Evolutionary conservation across 2,329 filamentous ascomycete genomes (phyloP), one percentile per base, ranked within the genome.

Genomic region (Pezicula rhizophila): DNA sequence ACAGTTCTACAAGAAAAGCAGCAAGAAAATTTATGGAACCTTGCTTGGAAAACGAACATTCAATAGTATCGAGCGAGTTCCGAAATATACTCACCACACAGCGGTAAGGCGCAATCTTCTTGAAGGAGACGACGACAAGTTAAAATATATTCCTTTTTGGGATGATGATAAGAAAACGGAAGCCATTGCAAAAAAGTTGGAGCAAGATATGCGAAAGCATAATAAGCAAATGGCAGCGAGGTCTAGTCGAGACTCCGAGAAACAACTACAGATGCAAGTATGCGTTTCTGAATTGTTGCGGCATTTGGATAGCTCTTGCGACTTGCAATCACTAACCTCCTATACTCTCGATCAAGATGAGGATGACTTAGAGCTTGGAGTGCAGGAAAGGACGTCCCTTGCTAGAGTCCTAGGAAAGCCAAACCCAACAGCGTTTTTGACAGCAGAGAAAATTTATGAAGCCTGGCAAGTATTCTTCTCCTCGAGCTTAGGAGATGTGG

Each of bases 91-190:
- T 61, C 1, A 50, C 51, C 3, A 53, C 52, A 25, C 46, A 4
- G 33, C 33, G 28, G 28, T 43, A 20, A 34, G 20, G 23, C 18
- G 42, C 2, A 40, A 45, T 26, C 39, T 45, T 26, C 35, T 49
- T 6, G 42, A 45, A 38, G 46, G 35, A 12, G 61, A 63, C 49
- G 54, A 58, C 38, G 56, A 58, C 23, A 57, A 57, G 33, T 50
- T 63, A 8, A 56, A 54, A 38, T 63, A 55, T 37, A 48, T 60
- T 28, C 59, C 60, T 25, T 56, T 57, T 23, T 33, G 64, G 17
- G 53, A 50, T 35, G 52, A 46, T 8, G 42, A 55, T 23, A 31
- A 42, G 10, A 45, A 40, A 50, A 33, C 39, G 28, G 8, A 51
- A 51, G 12, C 38, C 45, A 40, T 47, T 60, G 18, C 43, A 50